Conservation (phyloP, 805 yeast species). For the Metschnikowia koreensis region DNA sequence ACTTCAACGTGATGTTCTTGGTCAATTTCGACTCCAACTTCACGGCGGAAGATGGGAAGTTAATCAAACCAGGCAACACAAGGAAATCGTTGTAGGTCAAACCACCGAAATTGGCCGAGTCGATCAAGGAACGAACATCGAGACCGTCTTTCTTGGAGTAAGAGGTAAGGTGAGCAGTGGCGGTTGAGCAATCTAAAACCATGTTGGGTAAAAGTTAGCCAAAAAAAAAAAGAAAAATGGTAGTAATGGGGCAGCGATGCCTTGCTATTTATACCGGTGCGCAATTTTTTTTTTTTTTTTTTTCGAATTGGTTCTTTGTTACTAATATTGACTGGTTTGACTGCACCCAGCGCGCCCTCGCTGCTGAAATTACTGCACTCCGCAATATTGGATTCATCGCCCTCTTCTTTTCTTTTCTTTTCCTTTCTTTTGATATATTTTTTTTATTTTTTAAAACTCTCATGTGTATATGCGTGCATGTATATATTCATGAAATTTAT, state of each 20-base stretch:
- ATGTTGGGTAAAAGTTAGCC: slow-evolving; percentile 44
- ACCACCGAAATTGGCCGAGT: slow-evolving; percentile 89
- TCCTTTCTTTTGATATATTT: not conserved
- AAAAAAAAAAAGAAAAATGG: slow-evolving; percentile 33
- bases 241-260: slow-evolving; percentile 6
- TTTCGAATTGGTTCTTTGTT: not conserved
- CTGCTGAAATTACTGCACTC: not conserved
- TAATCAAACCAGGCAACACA: slow-evolving; percentile 91
- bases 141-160: slow-evolving; percentile 83
- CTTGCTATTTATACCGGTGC: slow-evolving; percentile 8
- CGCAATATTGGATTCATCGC: not conserved
- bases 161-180: slow-evolving; percentile 61
- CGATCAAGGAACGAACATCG: slow-evolving; percentile 79
- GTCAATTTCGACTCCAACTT: slow-evolving; percentile 83
- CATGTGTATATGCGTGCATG: too few species aligned
- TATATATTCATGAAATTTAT: too few species aligned
- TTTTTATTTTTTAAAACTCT: too few species aligned
- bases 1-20: slow-evolving; percentile 83
- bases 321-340: not conserved
- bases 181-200: slow-evolving; percentile 50
- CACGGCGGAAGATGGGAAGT: slow-evolving; percentile 79
- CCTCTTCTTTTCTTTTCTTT: not conserved
- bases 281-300: slow-evolving; percentile 6
- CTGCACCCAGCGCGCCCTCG: not conserved
- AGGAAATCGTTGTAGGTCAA: slow-evolving; percentile 96